Percentiles rank a stretch among this genome's conserved stretches.
These are phyloP conservation scores for Paspalum vaginatum DNA, from an alignment of 176 grass and related monocot genomes.

Conservation along the genomic window DNA sequence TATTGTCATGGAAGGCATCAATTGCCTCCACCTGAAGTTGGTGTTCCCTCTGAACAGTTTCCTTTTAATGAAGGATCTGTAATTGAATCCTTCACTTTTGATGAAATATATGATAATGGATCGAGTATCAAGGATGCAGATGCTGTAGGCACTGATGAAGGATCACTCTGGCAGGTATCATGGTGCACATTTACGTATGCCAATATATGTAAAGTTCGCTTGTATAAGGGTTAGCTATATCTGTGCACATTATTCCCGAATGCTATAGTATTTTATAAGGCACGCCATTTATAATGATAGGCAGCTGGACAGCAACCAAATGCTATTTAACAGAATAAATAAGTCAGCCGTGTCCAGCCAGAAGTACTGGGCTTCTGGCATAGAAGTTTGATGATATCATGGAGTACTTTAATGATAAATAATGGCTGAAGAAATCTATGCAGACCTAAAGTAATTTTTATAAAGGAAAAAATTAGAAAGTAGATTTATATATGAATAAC, in stretches of 20 bases:
- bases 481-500: neutral
- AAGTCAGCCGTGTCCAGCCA: neutral
- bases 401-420: neutral
- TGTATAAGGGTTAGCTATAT: neutral
- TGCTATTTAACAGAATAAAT: constrained; percentile 8
- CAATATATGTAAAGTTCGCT: constrained; percentile 10
- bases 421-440: neutral
- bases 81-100: constrained; percentile 64
- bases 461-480: neutral
- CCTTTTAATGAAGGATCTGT: constrained; percentile 47
- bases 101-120: constrained; percentile 61
- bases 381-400: neutral
- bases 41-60: constrained; percentile 46
- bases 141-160: constrained; percentile 42
- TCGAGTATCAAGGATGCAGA: constrained; percentile 49
- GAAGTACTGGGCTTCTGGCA: neutral
- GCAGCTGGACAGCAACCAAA: neutral
- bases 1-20: constrained; percentile 60
- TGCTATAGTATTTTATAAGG: neutral
- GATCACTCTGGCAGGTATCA: constrained; percentile 72
- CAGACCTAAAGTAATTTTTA: neutral
- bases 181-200: constrained; percentile 14
- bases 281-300: neutral
- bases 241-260: neutral
- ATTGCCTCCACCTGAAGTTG: constrained; percentile 43